Evolutionary conservation across 345 rosid species (phyloP).

Genomic region (Crucihimalaya himalaica): DNA sequence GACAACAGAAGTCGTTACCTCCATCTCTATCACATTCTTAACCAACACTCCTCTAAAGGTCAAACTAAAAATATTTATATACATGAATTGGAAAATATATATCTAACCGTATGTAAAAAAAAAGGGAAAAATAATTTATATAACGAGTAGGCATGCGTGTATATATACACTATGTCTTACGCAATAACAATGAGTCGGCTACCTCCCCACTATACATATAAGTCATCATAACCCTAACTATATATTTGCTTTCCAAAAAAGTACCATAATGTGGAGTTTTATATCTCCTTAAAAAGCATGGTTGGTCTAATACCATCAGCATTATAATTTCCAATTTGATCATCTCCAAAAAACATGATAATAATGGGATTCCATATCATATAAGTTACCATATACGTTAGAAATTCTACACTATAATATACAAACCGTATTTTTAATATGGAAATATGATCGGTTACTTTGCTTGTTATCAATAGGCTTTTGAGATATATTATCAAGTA

Average conservation of each 20-base stretch:
- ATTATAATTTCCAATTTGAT: neutral
- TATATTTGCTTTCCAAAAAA: neutral
- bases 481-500: neutral
- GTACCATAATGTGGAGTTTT: constrained; percentile 11
- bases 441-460: neutral
- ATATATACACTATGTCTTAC: neutral
- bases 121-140: neutral
- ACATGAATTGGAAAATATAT: neutral
- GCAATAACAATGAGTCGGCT: constrained; percentile 18
- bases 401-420: neutral
- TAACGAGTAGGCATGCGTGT: constrained; percentile 15
- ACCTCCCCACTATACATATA: constrained; percentile 30
- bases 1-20: constrained; percentile 23
- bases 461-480: neutral
- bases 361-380: neutral
- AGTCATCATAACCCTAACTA: neutral
- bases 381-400: neutral
- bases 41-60: constrained; percentile 10
- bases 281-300: constrained; percentile 8
- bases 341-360: constrained; percentile 1
- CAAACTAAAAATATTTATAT: neutral
- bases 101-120: neutral
- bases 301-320: constrained; percentile 23
- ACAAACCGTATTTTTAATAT: neutral
- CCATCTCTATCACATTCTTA: constrained; percentile 30